A percentile compares a stretch with the other conserved stretches of the same genome.
phyloP scores from a whole-genome alignment of 306 rosid species.

The Astragalus glycyphyllos region DNA sequence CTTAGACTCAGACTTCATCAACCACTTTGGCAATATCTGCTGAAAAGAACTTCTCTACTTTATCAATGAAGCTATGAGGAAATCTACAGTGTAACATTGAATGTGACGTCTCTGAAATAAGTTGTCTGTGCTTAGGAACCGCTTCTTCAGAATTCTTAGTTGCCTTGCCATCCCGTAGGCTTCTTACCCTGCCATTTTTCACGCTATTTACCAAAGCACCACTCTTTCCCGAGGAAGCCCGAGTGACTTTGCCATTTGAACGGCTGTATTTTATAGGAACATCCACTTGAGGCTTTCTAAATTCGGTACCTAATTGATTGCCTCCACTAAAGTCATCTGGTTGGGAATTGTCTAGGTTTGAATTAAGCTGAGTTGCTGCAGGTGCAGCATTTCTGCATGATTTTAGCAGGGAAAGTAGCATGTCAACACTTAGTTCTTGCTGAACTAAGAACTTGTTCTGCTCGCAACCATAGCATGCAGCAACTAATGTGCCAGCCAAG shows the following conservation, averaged over 20 bases:
- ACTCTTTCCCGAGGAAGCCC: conserved; percentile 56
- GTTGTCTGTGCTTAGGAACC: conserved; percentile 56
- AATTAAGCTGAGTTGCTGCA: conserved; percentile 51
- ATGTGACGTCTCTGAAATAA: conserved; percentile 59
- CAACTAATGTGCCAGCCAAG: conserved; percentile 85
- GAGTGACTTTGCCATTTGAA: conserved; percentile 55
- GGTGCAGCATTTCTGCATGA: conserved; percentile 69
- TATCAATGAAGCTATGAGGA: conserved; percentile 72
- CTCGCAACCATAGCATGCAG: conserved; percentile 88
- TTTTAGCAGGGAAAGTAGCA: conserved; percentile 83
- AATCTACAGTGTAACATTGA: conserved; percentile 79
- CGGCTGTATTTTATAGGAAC: conserved; percentile 54
- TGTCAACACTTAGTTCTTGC: conserved; percentile 91
- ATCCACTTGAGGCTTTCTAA: conserved; percentile 58
- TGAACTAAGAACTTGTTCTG: conserved; percentile 93
- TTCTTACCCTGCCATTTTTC: conserved; percentile 66
- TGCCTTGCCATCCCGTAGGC: conserved; percentile 66
- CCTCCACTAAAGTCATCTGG: conserved; percentile 62
- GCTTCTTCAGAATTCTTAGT: conserved; percentile 66
- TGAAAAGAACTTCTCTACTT: conserved; percentile 84
- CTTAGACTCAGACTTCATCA: conserved; percentile 46
- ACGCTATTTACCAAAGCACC: conserved; percentile 60
- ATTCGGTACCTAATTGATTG: conserved; percentile 54
- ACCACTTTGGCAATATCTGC: conserved; percentile 48
- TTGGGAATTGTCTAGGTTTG: conserved; percentile 53